Evolutionary conservation across 768 basidiomycete species (phyloP).

Genomic region (Lentinula edodes): DNA sequence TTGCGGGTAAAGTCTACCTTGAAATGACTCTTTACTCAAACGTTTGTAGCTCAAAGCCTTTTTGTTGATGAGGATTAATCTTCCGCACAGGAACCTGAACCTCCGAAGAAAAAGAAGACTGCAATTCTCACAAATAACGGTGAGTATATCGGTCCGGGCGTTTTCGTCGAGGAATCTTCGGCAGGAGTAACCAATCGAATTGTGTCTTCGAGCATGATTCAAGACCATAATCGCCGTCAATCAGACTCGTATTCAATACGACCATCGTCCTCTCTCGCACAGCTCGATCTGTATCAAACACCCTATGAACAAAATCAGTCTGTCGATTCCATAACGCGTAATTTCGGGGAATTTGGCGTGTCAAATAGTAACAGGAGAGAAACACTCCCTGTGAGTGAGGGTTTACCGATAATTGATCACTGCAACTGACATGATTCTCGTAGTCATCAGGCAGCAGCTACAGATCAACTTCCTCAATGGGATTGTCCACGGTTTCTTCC

Average conservation of each 20-base stretch:
- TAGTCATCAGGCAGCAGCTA: conserved; percentile 33
- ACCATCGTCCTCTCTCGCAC: conserved; percentile 54
- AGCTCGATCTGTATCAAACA: conserved; percentile 66
- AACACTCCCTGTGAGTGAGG: conserved; percentile 49
- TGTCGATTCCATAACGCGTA: conserved; percentile 53
- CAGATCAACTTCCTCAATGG: conserved; percentile 30
- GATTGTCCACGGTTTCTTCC: conserved; percentile 25
- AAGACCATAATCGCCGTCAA: conserved; percentile 31
- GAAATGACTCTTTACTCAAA: conserved; percentile 98
- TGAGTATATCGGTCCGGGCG: conserved; percentile 70
- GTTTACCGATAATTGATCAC: neutral
- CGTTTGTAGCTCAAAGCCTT: conserved; percentile 38
- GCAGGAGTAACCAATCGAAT: conserved; percentile 23
- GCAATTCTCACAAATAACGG: conserved; percentile 45
- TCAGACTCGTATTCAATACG: conserved; percentile 56
- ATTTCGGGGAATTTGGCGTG: conserved; percentile 63
- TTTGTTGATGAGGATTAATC: conserved; percentile 3
- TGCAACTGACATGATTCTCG: conserved; percentile 5
- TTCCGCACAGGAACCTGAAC: conserved; percentile 54
- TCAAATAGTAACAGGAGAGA: conserved; percentile 46
- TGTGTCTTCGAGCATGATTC: conserved; percentile 25
- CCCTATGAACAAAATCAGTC: conserved; percentile 56
- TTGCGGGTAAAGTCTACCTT: conserved; percentile 92
- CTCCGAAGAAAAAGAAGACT: conserved; percentile 63
- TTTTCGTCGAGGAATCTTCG: conserved; percentile 44